A percentile compares a stretch with the other conserved stretches of the same genome.
Evolutionary conservation across 176 grass and related monocot genomes (phyloP).

Genomic region (Triticum urartu): DNA sequence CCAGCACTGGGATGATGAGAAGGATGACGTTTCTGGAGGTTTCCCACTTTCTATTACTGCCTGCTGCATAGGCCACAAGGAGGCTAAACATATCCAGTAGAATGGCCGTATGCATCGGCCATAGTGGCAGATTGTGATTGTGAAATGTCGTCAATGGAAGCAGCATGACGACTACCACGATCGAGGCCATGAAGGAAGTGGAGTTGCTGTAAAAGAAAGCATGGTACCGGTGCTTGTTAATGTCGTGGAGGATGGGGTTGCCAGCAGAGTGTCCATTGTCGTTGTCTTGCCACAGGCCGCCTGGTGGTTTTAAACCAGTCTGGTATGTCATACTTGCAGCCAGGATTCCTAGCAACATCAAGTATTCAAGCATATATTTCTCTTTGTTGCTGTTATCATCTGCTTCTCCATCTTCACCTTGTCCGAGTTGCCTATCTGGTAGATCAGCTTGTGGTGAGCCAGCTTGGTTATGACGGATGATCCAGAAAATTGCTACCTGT

Average conservation of each 20-base stretch:
- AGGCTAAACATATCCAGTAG: conserved; percentile 28
- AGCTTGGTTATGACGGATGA: no score
- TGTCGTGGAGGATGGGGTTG: neutral
- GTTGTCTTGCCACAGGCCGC: conserved; percentile 24
- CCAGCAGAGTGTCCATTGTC: conserved; percentile 4
- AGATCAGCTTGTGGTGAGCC: no score
- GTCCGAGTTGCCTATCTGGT: no score
- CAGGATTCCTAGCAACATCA: neutral
- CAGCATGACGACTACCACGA: conserved; percentile 33
- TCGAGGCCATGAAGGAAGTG: conserved; percentile 10
- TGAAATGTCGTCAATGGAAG: neutral
- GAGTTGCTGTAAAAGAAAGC: conserved; percentile 42
- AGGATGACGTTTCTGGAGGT: conserved; percentile 14
- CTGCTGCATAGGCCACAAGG: conserved; percentile 40
- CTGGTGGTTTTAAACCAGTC: conserved; percentile 31
- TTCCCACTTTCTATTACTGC: neutral
- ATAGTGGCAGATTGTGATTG: neutral
- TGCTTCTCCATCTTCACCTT: no score
- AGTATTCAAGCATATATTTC: neutral
- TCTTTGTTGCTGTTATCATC: no score
- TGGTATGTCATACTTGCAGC: conserved; percentile 31
- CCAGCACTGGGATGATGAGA: neutral
- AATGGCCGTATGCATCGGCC: conserved; percentile 5
- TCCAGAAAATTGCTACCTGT: no score
- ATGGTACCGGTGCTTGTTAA: neutral